Percentiles rank a stretch among this genome's conserved stretches.
phyloP scores from a whole-genome alignment of 225 moss, liverwort and hornwort species.

The Ulota crispa region DNA sequence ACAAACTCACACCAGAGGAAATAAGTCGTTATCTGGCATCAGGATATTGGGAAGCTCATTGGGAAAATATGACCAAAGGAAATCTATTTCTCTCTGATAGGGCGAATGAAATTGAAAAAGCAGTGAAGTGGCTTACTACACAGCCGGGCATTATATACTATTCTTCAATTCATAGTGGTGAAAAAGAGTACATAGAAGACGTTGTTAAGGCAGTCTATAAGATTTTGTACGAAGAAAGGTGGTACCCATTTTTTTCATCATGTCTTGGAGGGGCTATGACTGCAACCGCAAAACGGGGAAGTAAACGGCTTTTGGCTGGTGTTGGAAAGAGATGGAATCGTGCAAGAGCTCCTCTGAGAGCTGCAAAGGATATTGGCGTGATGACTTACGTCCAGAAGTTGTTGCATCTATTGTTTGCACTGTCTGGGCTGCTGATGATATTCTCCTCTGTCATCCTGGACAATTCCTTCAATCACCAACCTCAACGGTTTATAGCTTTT shows the following conservation, averaged over 20 bases:
- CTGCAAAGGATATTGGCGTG: accelerated
- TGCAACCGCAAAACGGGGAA: accelerated
- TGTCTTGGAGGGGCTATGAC: not conserved
- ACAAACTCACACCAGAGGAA: accelerated
- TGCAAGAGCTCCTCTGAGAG: not conserved
- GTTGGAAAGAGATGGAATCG: not conserved
- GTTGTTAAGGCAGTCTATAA: not conserved
- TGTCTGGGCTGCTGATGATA: not conserved
- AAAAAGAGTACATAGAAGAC: accelerated
- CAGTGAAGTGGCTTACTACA: accelerated
- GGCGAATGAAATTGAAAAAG: not conserved
- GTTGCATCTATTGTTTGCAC: not conserved
- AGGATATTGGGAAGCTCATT: not conserved
- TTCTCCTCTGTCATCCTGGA: not conserved
- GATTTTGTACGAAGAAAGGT: not conserved
- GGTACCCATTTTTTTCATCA: not conserved
- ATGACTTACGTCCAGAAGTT: not conserved
- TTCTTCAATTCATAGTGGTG: accelerated
- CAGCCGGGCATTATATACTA: accelerated
- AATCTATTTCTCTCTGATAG: accelerated
- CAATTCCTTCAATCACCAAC: not conserved
- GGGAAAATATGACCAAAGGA: accelerated
- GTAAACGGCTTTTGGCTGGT: accelerated
- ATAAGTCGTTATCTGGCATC: accelerated
- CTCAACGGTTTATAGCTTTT: not conserved